Evolutionary conservation across 208 protist genomes (phyloP).

Genomic region (Herpetomonas muscarum): DNA sequence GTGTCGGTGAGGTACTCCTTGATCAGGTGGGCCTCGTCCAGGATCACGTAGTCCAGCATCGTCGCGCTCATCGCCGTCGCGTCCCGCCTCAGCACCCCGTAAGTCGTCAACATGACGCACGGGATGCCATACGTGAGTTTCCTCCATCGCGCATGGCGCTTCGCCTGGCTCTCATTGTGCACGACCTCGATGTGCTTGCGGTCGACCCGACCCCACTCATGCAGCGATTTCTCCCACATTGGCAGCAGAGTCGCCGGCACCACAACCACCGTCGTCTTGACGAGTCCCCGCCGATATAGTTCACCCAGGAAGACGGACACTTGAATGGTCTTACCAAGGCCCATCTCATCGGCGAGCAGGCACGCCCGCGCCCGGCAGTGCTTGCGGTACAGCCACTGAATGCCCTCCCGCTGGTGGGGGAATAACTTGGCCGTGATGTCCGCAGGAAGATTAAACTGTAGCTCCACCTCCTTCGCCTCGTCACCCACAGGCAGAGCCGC

Average conservation of each 20-base stretch:
- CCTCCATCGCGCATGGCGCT: slow-evolving; percentile 49
- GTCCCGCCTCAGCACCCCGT: slow-evolving; percentile 80
- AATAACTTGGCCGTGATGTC: slow-evolving; percentile 69
- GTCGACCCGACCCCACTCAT: slow-evolving; percentile 37
- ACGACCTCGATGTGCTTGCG: slow-evolving; percentile 26
- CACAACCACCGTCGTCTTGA: slow-evolving; percentile 93
- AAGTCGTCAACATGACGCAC: slow-evolving; percentile 73
- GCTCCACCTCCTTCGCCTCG: slow-evolving; percentile 5
- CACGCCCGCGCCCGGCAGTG: slow-evolving; percentile 91
- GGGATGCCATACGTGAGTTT: slow-evolving; percentile 46
- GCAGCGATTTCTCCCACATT: slow-evolving; percentile 93
- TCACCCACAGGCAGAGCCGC: neutral
- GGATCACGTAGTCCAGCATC: slow-evolving; percentile 78
- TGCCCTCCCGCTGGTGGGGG: slow-evolving; percentile 89
- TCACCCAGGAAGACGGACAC: slow-evolving; percentile 88
- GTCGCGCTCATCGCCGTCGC: slow-evolving; percentile 29
- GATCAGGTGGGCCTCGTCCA: slow-evolving; percentile 86
- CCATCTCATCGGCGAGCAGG: slow-evolving; percentile 98
- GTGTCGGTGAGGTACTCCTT: slow-evolving; percentile 56
- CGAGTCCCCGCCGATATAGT: slow-evolving; percentile 56
- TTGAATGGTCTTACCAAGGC: slow-evolving; percentile 97
- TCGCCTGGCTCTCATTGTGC: slow-evolving; percentile 42
- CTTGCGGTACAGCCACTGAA: slow-evolving; percentile 96
- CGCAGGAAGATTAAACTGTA: slow-evolving; percentile 21
- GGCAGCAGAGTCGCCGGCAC: slow-evolving; percentile 87